Conservation (phyloP, 2,329 filamentous ascomycete species). For the Claviceps citrina region DNA sequence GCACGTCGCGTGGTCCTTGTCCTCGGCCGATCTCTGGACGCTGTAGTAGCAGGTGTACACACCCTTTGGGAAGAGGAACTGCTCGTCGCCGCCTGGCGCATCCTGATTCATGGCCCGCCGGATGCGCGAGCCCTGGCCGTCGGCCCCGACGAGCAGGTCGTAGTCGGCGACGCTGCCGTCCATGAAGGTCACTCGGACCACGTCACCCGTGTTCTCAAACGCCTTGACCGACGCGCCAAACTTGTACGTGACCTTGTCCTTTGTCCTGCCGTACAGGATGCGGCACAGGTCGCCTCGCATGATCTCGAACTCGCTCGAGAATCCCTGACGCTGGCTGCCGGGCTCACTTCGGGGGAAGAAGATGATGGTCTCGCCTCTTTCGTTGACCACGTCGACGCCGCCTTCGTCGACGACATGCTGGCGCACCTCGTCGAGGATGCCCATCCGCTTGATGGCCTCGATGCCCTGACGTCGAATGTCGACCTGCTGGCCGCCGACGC, state of each 20-base stretch:
- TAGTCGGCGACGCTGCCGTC: slow-evolving; percentile 7
- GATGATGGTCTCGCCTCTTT: slow-evolving; percentile 20
- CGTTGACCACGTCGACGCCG: slow-evolving; percentile 33
- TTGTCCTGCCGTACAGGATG: slow-evolving; percentile 24
- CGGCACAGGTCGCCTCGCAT: slow-evolving; percentile 35
- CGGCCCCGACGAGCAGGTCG: slow-evolving; percentile 9
- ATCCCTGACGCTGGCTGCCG: slow-evolving; percentile 11
- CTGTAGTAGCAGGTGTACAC: slow-evolving; percentile 24
- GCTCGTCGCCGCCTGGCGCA: slow-evolving; percentile 1
- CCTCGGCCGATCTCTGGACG: slow-evolving; percentile 13
- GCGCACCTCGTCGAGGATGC: slow-evolving; percentile 22
- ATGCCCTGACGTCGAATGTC: slow-evolving; percentile 30
- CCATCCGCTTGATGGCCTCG: slow-evolving; percentile 23
- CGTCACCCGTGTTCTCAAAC: slow-evolving; percentile 2
- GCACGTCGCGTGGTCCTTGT: slow-evolving; percentile 4
- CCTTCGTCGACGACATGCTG: slow-evolving; percentile 27
- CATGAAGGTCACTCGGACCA: slow-evolving; percentile 7
- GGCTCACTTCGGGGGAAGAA: slow-evolving; percentile 15
- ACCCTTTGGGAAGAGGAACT: not conserved
- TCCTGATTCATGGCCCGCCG: slow-evolving; percentile 6
- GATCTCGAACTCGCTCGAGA: slow-evolving; percentile 38
- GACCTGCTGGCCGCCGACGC: slow-evolving; percentile 26
- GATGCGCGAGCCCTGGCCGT: slow-evolving; percentile 8
- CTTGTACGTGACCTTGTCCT: slow-evolving; percentile 13
- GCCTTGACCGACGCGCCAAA: slow-evolving; percentile 10